Evolutionary conservation across 2,329 filamentous ascomycete species (phyloP).

Genomic region (Neonectria hederae): DNA sequence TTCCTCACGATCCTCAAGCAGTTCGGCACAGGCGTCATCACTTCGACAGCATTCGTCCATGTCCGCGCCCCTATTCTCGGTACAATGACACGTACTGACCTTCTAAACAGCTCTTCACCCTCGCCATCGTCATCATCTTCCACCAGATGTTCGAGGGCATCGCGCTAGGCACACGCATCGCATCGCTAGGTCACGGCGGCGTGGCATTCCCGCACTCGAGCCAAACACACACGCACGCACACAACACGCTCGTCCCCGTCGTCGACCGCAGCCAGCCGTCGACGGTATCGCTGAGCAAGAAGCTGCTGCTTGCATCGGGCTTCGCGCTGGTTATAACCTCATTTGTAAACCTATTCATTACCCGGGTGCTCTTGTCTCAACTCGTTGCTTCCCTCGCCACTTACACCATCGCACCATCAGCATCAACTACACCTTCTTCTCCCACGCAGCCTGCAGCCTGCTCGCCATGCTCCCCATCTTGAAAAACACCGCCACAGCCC

Average conservation of each 20-base stretch:
- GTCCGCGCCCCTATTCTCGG: constrained; percentile 49
- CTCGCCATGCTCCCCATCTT: constrained; percentile 40
- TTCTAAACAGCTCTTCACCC: constrained; percentile 65
- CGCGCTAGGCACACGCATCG: constrained; percentile 76
- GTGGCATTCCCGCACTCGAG: constrained; percentile 31
- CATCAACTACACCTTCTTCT: constrained; percentile 27
- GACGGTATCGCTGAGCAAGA: constrained; percentile 55
- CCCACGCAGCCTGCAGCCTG: constrained; percentile 36
- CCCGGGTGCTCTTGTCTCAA: no score
- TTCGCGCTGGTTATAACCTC: constrained; percentile 68
- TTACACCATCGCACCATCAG: no score
- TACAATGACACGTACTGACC: not conserved
- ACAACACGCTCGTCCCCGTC: constrained; percentile 30
- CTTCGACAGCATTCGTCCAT: constrained; percentile 76
- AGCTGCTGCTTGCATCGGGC: constrained; percentile 67
- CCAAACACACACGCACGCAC: constrained; percentile 28
- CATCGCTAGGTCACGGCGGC: constrained; percentile 57
- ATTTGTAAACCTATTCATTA: no score
- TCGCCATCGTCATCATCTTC: constrained; percentile 75
- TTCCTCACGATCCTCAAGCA: constrained; percentile 74
- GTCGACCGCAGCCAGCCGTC: constrained; percentile 30
- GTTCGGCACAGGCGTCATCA: constrained; percentile 77
- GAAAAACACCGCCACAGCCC: constrained; percentile 42
- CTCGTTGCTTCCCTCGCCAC: no score
- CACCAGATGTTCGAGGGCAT: constrained; percentile 83